These are phyloP conservation scores for Paramyrothecium sp. DNA, from an alignment of 2,329 filamentous ascomycete genomes.

Conservation along the genomic window DNA sequence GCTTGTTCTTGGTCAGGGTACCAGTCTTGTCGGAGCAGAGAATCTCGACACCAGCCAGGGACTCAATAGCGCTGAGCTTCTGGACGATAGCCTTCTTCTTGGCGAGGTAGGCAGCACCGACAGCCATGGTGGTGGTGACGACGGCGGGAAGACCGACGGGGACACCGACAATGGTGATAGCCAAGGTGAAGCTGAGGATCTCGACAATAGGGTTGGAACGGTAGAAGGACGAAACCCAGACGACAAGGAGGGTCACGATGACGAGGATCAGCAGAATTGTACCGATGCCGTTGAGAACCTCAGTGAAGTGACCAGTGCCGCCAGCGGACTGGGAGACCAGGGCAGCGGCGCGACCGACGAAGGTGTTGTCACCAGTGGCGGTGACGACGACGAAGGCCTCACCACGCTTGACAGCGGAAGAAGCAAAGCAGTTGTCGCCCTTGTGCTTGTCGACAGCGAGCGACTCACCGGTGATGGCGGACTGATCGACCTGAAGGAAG, in stretches of 20 bases:
- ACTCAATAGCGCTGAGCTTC: constrained; percentile 90
- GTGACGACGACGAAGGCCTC: constrained; percentile 81
- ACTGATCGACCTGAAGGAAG: constrained; percentile 89
- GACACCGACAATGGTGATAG: constrained; percentile 88
- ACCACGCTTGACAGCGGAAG: constrained; percentile 87
- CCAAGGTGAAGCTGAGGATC: constrained; percentile 82
- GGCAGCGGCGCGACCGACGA: constrained; percentile 84
- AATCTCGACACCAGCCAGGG: constrained; percentile 87
- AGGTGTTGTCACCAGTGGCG: constrained; percentile 84
- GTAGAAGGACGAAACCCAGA: constrained; percentile 88
- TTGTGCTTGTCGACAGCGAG: constrained; percentile 87
- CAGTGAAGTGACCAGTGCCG: constrained; percentile 83
- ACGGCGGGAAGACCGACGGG: constrained; percentile 91
- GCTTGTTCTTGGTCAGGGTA: constrained; percentile 92
- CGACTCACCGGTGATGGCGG: constrained; percentile 87
- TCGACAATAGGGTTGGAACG: constrained; percentile 76
- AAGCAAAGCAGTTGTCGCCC: constrained; percentile 78
- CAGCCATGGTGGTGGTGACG: constrained; percentile 93
- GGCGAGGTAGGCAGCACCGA: constrained; percentile 86
- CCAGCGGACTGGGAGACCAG: constrained; percentile 75
- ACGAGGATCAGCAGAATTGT: constrained; percentile 77
- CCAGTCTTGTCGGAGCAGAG: constrained; percentile 94
- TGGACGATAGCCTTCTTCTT: constrained; percentile 93
- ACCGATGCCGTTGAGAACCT: constrained; percentile 85
- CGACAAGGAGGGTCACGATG: constrained; percentile 74